Base-by-base conservation (phyloP, 371 early-diverging fungal genomes). In the Rhizopus microsporus region DNA sequence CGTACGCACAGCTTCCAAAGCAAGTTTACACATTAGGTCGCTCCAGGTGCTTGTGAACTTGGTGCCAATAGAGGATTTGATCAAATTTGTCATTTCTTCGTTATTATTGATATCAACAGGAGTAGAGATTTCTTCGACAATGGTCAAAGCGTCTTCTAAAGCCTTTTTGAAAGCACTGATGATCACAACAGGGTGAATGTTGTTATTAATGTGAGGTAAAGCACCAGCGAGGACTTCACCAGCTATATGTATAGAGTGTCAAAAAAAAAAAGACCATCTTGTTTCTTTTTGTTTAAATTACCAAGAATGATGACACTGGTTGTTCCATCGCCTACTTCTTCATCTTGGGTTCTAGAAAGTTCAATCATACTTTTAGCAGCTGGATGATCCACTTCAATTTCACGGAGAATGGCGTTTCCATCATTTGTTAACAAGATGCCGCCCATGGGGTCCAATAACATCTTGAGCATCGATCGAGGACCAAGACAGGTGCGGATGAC, bases 291-390 rank as follows among this genome's bases (percentile, higher is more conserved):
- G 31, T 30, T 23, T 4, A 45, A 50, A 67, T 68, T 83, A 93
- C 93, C 95, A 37, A 99, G 85, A 69, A 99, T 94, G 59, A 99
- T 97, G 62, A 99, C 99, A 58, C 91, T 88, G 31, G 99, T 99
- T 17, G 99, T 99, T 56, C 99, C 99, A 80, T 99, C 99, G 59
- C 99, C 99, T 37, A 99, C 99, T 78, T 99, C 99, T 77, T 99
- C 99, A 84, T 99, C 99, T 85, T 99, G 99, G 55, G 99, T 99
- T 76, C 99, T 86, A 37, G 96, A 92, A 44, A 99, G 89, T 74
- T 99, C 99, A 69, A 99, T 97, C 93, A 99, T 94, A 65, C 93
- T 93, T 78, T 99, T 99, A 44, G 99, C 99, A 47, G 99, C 99
- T 42, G 99, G 99, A 81, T 99, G 99, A 38, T 96, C 93, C 23